Evolutionary conservation across 2,329 filamentous ascomycete species (phyloP), one percentile per base, ranked within the genome.

Genomic region (Tolypocladium ovalisporum): DNA sequence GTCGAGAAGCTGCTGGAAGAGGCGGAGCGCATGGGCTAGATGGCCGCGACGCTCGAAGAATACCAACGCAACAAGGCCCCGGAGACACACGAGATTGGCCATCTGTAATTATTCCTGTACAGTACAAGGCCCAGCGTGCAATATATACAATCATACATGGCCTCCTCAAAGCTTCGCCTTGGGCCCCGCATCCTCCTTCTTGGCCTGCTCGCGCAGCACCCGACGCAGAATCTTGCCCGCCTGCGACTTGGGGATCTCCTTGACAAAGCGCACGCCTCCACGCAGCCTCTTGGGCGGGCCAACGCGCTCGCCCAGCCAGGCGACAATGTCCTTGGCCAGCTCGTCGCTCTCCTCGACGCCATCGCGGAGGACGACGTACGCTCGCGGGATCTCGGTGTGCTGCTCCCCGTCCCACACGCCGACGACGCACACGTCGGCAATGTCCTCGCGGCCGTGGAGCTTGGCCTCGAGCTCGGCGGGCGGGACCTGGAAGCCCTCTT

Each of bases 1-100:
- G 80, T 99, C 8, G 89, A 97, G 70, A 85, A 86, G 71, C 71
- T 99, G 67, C 73, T 99, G 60, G 90, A 95, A 63, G 93, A 97
- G 78, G 86, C 90, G 0, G 92, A 97, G 80, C 90, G 85, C 73
- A 75, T 95, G 68, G 81, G 75, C 55, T 84, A 69, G 68, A 60
- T 10, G 24, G 22, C 19, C 10, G 5, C 47, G 4, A 35, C 5
- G 29, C 19, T 34, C 29, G n/a, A 35, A 27, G 47, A 4, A n/a
- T 13, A 15, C 10, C 10, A 39, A 36, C 39, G 47, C 29, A 44
- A 29, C 40, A 47, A n/a, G 44, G 56, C 13, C 22, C 35, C 17
- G 27, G 29, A 32, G 52, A 40, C 37, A 27, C 17, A 35, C 19
- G 34, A 22, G 29, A 10, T 19, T 8, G 27, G 37, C 34, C 13